Percentiles rank a stretch among this genome's conserved stretches.
These are phyloP conservation scores for Monilinia aucupariae DNA, from an alignment of 2,329 filamentous ascomycete genomes.

Conservation along the genomic window DNA sequence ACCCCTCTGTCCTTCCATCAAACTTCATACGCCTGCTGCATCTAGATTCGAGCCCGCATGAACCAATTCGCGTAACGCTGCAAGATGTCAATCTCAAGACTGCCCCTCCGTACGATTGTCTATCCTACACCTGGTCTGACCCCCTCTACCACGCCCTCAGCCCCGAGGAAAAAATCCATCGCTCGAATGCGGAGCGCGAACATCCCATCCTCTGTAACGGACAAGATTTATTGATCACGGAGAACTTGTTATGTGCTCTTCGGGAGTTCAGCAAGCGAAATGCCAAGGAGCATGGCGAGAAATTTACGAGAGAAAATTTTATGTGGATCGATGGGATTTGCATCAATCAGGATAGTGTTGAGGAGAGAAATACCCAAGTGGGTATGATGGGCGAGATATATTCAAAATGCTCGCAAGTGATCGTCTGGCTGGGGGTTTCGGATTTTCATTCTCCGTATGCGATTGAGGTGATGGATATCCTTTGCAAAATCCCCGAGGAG, in stretches of 20 bases:
- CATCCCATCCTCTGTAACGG: slow-evolving; percentile 9
- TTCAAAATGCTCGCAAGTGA: slow-evolving; percentile 8
- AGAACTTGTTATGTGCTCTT: neutral
- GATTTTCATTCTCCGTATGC: slow-evolving; percentile 12
- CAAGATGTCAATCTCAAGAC: neutral
- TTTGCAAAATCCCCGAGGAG: neutral
- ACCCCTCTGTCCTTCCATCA: neutral
- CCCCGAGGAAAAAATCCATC: neutral
- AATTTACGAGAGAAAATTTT: neutral
- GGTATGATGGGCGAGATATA: slow-evolving; percentile 20
- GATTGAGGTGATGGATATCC: slow-evolving; percentile 2
- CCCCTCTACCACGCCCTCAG: slow-evolving; percentile 14
- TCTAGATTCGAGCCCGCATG: neutral
- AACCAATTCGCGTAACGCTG: slow-evolving; percentile 9
- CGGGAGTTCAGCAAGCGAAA: slow-evolving; percentile 2
- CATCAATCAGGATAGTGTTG: slow-evolving; percentile 19
- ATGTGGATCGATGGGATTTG: slow-evolving; percentile 23
- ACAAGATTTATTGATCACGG: neutral
- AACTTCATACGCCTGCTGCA: slow-evolving; percentile 9
- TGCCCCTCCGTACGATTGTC: slow-evolving; percentile 9
- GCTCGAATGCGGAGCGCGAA: neutral
- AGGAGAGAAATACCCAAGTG: slow-evolving; percentile 18
- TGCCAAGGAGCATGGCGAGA: neutral
- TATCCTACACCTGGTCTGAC: slow-evolving; percentile 18
- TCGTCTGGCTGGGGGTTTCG: slow-evolving; percentile 18